A percentile compares a stretch with the other conserved stretches of the same genome.
Evolutionary conservation across 2,329 filamentous ascomycete species (phyloP).

Genomic region (Alternaria metachromatica): DNA sequence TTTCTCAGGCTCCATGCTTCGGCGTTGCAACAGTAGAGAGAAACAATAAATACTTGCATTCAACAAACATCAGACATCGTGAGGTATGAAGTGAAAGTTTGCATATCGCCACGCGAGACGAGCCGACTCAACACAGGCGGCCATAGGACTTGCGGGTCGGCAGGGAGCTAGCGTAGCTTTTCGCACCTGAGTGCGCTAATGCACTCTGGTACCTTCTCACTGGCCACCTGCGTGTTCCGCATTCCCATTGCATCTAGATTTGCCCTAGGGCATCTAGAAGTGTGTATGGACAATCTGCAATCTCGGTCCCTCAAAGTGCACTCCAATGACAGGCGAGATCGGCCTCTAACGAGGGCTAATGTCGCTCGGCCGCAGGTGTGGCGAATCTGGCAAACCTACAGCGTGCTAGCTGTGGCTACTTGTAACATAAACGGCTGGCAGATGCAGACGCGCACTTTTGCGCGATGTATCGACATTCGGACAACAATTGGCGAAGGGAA

Average conservation of each 20-base stretch:
- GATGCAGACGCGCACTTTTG: no score
- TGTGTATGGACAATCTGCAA: not conserved
- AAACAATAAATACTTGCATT: not conserved
- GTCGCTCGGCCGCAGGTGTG: not conserved
- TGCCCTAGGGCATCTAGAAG: not conserved
- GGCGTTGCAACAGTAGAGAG: not conserved
- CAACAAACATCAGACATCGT: not conserved
- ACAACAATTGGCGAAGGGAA: not conserved
- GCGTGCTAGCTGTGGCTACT: not conserved
- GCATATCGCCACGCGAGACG: conserved; percentile 10
- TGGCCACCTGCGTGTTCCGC: not conserved
- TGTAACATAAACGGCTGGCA: not conserved
- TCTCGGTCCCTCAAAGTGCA: not conserved
- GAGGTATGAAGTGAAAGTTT: conserved; percentile 13
- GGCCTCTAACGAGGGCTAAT: not conserved
- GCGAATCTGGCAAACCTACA: not conserved
- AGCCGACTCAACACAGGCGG: conserved; percentile 3
- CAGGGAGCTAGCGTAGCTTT: conserved; percentile 1
- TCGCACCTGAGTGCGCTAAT: not conserved
- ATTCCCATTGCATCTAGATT: not conserved
- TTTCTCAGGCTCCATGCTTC: not conserved
- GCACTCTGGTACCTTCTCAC: not conserved
- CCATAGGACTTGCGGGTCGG: not conserved
- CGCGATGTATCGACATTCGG: not conserved
- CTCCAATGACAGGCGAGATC: not conserved